Evolutionary conservation across 2,329 filamentous ascomycete species (phyloP).

Genomic region (Phoma sp.): DNA sequence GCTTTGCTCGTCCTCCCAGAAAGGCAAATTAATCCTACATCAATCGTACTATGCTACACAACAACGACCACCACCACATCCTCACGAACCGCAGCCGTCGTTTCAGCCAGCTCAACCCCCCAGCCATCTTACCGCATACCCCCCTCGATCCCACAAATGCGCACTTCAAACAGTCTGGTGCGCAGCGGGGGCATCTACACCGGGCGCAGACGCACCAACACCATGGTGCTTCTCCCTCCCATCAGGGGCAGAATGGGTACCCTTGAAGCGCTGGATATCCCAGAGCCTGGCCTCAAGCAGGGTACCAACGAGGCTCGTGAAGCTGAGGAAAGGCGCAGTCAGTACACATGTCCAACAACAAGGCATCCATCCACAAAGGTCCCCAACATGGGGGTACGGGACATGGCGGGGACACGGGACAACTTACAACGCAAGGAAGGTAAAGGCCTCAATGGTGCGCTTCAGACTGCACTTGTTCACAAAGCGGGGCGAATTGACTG

Average conservation of each 20-base stretch:
- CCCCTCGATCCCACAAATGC: background rate
- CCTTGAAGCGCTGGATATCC: slow-evolving; percentile 23
- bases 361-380: background rate
- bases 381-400: background rate
- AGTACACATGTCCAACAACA: background rate
- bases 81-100: no score
- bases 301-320: slow-evolving; percentile 26
- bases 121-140: no score
- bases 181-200: background rate
- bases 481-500: slow-evolving; percentile 13
- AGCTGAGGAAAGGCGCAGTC: slow-evolving; percentile 7
- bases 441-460: slow-evolving; percentile 29
- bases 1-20: background rate
- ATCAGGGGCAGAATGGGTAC: background rate
- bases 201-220: slow-evolving; percentile 1
- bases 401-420: background rate
- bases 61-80: background rate
- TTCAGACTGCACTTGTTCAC: slow-evolving; percentile 25
- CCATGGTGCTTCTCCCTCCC: slow-evolving; percentile 9
- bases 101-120: no score
- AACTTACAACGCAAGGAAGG: slow-evolving; percentile 34
- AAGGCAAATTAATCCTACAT: background rate
- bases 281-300: slow-evolving; percentile 26
- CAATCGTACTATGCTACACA: background rate
- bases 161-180: background rate